Evolutionary conservation across 1,139 yeast species (phyloP).

Genomic region (Saccharomyces uvarum): DNA sequence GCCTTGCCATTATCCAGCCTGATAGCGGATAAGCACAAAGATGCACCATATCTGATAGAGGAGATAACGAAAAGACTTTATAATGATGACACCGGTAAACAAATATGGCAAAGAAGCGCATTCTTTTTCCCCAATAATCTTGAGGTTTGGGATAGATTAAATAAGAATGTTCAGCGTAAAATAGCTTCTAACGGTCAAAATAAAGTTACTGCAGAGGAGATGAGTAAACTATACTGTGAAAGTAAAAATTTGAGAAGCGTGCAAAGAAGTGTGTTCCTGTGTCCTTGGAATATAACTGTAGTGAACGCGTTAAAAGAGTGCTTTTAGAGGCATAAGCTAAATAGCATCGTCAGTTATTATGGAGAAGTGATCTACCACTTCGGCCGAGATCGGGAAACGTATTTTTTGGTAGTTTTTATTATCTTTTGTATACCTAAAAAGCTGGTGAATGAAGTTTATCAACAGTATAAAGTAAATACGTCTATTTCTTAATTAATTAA

Average conservation of each 20-base stretch:
- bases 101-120: constrained; percentile 60
- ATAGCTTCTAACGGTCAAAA: constrained; percentile 38
- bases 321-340: constrained; percentile 12
- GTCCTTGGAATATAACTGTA: constrained; percentile 37
- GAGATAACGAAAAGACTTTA: constrained; percentile 40
- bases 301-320: constrained; percentile 25
- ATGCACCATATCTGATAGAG: constrained; percentile 54
- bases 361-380: neutral
- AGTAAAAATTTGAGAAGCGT: constrained; percentile 44
- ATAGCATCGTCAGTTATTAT: neutral
- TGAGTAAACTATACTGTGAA: constrained; percentile 45
- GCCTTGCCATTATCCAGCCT: constrained; percentile 43
- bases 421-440: neutral
- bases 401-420: neutral
- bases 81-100: constrained; percentile 11
- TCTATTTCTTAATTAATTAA: neutral
- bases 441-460: neutral
- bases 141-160: constrained; percentile 60
- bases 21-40: constrained; percentile 43
- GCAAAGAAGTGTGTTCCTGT: constrained; percentile 51
- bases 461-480: constrained; percentile 1
- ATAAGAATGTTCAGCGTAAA: constrained; percentile 46
- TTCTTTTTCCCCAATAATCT: constrained; percentile 65
- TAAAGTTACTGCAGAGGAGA: constrained; percentile 44
- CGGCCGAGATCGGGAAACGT: too few relatives aligned